Conservation (phyloP, 768 basidiomycete species). For the Auricularia auricula-judae region DNA sequence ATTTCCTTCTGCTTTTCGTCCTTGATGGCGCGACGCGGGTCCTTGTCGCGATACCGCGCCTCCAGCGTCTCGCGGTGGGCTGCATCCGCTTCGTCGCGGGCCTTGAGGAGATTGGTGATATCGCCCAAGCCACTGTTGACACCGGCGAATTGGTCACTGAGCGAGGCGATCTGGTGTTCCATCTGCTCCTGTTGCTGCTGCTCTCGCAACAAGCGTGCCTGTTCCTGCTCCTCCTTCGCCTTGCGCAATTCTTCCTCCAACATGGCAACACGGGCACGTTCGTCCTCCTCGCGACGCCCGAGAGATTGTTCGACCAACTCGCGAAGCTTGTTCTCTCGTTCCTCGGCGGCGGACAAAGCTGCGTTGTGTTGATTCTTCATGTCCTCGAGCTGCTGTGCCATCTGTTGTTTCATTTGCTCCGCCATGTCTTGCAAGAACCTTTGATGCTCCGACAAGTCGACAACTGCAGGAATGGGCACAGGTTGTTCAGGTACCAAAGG, state of each 20-base stretch:
- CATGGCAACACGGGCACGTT: conserved; percentile 34
- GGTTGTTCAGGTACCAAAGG: background rate
- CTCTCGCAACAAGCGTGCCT: conserved; percentile 46
- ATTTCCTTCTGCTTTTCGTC: conserved; percentile 46
- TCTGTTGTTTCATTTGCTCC: conserved; percentile 1
- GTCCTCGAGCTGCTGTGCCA: conserved; percentile 29
- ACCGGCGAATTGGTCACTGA: conserved; percentile 18
- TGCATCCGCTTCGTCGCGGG: conserved; percentile 42
- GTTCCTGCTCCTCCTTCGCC: conserved; percentile 51
- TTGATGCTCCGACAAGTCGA: background rate
- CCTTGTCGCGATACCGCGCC: conserved; percentile 52
- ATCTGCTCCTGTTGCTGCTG: conserved; percentile 42
- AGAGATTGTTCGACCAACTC: conserved; percentile 8
- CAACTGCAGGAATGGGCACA: background rate
- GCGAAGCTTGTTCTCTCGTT: conserved; percentile 5
- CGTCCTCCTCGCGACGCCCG: conserved; percentile 32
- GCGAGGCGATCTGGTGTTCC: conserved; percentile 37
- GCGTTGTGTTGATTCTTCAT: conserved; percentile 52
- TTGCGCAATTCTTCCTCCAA: conserved; percentile 30
- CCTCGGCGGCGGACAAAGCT: conserved; percentile 16
- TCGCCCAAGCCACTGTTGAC: conserved; percentile 53
- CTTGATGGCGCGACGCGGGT: conserved; percentile 44
- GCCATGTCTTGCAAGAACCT: background rate
- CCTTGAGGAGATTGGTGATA: conserved; percentile 62
- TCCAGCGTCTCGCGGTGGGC: conserved; percentile 49